These are phyloP conservation scores for Epicoccum sorghinum DNA, from an alignment of 2,329 filamentous ascomycete genomes.

Conservation along the genomic window DNA sequence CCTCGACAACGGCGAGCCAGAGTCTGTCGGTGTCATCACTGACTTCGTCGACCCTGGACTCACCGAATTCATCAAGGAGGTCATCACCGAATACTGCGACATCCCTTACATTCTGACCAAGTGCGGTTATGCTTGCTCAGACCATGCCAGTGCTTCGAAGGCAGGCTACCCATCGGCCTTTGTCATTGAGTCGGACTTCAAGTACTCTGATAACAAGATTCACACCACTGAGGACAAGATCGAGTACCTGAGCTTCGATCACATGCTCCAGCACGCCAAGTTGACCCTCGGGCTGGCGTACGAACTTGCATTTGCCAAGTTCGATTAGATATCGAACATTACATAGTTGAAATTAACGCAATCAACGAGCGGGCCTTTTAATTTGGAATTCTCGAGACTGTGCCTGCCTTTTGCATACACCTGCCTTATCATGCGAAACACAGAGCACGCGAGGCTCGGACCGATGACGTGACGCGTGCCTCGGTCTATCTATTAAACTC, in stretches of 20 bases:
- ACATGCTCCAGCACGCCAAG: constrained; percentile 89
- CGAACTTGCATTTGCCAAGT: constrained; percentile 80
- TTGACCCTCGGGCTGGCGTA: constrained; percentile 84
- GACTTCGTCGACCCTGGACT: constrained; percentile 85
- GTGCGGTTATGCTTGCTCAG: constrained; percentile 84
- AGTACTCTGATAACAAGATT: constrained; percentile 68
- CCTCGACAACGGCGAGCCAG: constrained; percentile 78
- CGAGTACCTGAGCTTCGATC: constrained; percentile 78
- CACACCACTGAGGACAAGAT: constrained; percentile 74
- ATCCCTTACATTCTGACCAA: constrained; percentile 88
- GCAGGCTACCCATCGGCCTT: constrained; percentile 77
- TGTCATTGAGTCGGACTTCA: constrained; percentile 76
- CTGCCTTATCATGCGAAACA: not conserved
- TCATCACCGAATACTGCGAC: constrained; percentile 85
- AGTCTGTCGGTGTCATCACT: constrained; percentile 90
- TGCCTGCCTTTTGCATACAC: not conserved
- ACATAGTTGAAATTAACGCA: not conserved
- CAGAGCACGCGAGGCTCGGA: constrained; percentile 18
- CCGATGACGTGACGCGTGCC: constrained; percentile 29
- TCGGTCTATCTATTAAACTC: constrained; percentile 12
- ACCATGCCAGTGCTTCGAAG: constrained; percentile 75
- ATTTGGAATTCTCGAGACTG: not conserved
- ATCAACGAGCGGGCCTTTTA: not conserved
- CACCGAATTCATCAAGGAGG: constrained; percentile 87
- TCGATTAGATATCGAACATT: constrained; percentile 49